Base-by-base conservation (phyloP, 495 filamentous ascomycete genomes). In the Tuber umbilicatum region DNA sequence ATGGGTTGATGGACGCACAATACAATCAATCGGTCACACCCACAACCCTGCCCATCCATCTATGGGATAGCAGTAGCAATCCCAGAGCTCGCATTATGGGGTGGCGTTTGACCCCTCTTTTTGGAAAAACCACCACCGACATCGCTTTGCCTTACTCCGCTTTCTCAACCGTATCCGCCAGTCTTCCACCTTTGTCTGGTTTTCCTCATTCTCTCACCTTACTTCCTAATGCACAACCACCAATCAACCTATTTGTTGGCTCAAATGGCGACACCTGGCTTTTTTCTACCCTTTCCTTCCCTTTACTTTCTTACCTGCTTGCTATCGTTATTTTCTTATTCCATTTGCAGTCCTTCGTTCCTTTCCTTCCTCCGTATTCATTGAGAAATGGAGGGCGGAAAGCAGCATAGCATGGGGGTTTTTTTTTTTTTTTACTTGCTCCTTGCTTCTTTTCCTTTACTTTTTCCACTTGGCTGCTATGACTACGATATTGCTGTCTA, bases 301-400 rank as follows among this genome's bases (percentile, higher is more conserved):
- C 50, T 55, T 72, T 78, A 69, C 69, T 78, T 70, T 64, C 76
- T 73, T 72, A 68, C 72, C 50, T 74, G 42, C 72, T 73, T 74
- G 75, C 74, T 79, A 39, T 42, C 41, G 42, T 74, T 70, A 41
- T 70, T 74, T 70, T 70, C 77, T 73, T 79, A 76, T 79, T 74
- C 75, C 71, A 79, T 73, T 74, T 37, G 47, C 47, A n/a, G 72
- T 41, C 70, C 69, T 67, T 74, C 69, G 60, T 72, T 77, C 67
- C 60, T 71, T 78, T 60, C 75, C 43, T 43, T 42, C 45, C 76
- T 72, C 71, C 60, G 50, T 68, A 67, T 70, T 70, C 35, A 72
- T 72, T 50, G 39, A 40, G 70, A 41, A 37, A 38, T 39, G 60
- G 47, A 75, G 41, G 42, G 75, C 43, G 47, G 74, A 77, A 27